Conservation (phyloP, 345 rosid genomes). For the Lepidium didymum region DNA sequence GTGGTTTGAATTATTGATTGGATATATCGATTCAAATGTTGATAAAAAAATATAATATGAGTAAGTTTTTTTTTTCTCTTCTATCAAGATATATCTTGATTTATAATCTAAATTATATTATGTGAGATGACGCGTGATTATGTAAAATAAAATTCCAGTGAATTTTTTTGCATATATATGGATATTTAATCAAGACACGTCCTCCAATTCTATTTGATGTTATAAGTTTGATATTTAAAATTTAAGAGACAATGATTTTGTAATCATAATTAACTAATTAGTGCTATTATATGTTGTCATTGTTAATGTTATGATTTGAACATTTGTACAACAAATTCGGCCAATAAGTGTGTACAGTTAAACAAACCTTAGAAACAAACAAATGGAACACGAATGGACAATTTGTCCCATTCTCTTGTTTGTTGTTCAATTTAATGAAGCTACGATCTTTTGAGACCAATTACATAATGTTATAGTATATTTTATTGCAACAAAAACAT, state of each 20-base stretch:
- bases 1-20: too few relatives aligned
- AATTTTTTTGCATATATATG: too few relatives aligned
- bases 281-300: background rate
- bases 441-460: background rate
- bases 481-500: background rate
- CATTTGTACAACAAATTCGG: background rate
- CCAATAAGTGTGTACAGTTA: background rate
- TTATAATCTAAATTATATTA: too few relatives aligned
- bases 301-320: background rate
- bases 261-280: background rate
- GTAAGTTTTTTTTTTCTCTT: too few relatives aligned
- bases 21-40: too few relatives aligned
- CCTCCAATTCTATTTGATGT: too few relatives aligned
- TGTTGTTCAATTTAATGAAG: constrained; percentile 12
- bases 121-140: too few relatives aligned
- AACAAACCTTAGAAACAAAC: constrained; percentile 5
- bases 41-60: too few relatives aligned
- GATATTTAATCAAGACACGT: too few relatives aligned
- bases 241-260: background rate
- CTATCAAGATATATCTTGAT: too few relatives aligned
- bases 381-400: constrained; percentile 12
- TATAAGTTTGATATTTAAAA: background rate
- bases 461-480: background rate
- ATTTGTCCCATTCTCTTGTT: constrained; percentile 16
- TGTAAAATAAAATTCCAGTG: too few relatives aligned